These are phyloP conservation scores for Talaromyces sp. DNA, from an alignment of 2,329 filamentous ascomycete species.

Conservation along the genomic window DNA sequence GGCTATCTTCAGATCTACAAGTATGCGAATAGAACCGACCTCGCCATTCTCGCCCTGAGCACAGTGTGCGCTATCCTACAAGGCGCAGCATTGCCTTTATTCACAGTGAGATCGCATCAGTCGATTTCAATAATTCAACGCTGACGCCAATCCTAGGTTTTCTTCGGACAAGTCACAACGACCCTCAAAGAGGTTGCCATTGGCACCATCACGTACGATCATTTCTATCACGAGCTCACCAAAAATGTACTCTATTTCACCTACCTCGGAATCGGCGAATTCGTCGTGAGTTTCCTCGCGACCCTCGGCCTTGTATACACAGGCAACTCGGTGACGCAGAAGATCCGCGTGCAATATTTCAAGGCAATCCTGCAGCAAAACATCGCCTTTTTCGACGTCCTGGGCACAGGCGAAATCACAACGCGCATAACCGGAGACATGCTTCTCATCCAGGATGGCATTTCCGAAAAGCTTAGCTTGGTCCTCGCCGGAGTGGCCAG, in stretches of 20 bases:
- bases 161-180: conserved; percentile 71
- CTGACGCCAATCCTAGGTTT: conserved; percentile 28
- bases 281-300: conserved; percentile 67
- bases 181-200: conserved; percentile 62
- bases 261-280: conserved; percentile 76
- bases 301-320: conserved; percentile 91
- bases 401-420: conserved; percentile 88
- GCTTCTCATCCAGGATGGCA: conserved; percentile 86
- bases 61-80: conserved; percentile 61
- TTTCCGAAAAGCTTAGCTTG: conserved; percentile 81
- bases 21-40: conserved; percentile 61
- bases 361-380: conserved; percentile 79
- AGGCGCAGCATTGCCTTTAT: conserved; percentile 69
- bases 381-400: conserved; percentile 87
- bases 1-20: conserved; percentile 61
- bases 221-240: conserved; percentile 56
- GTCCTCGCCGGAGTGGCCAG: conserved; percentile 71
- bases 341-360: conserved; percentile 78
- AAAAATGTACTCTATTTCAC: conserved; percentile 73
- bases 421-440: conserved; percentile 92
- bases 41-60: conserved; percentile 58
- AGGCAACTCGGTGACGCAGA: conserved; percentile 70
- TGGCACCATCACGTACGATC: conserved; percentile 40
- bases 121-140: background rate
- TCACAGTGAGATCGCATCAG: conserved; percentile 55